Percentiles rank a stretch among this genome's conserved stretches.
These are phyloP conservation scores for Euphorbia peplus DNA, from an alignment of 345 rosid species.

Conservation along the genomic window DNA sequence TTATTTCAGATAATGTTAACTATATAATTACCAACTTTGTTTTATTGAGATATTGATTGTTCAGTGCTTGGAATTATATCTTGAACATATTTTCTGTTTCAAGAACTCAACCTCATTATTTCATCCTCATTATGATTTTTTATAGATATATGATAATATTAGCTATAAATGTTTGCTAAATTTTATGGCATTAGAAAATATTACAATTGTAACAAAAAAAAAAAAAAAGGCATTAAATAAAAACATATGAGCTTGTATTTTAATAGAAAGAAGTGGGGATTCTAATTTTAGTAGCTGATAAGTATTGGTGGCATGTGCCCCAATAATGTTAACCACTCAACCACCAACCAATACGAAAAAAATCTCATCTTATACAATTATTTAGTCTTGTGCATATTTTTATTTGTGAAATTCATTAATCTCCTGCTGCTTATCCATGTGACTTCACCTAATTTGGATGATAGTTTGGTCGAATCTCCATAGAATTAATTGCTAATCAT, in stretches of 20 bases:
- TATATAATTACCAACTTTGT: too few species aligned
- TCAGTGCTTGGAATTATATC: too few species aligned
- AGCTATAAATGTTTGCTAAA: too few species aligned
- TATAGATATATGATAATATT: too few species aligned
- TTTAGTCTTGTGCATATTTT: background rate
- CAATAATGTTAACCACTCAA: conserved; percentile 38
- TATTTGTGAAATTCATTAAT: background rate
- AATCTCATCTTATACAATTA: conserved; percentile 12
- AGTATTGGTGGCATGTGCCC: conserved; percentile 35
- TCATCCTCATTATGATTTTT: too few species aligned
- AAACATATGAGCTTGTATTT: background rate
- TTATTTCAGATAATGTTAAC: too few species aligned
- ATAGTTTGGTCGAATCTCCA: conserved; percentile 24
- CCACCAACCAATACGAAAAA: conserved; percentile 28
- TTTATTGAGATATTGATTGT: too few species aligned
- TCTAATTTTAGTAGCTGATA: conserved; percentile 8
- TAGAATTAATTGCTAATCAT: conserved; percentile 16
- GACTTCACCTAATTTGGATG: conserved; percentile 20
- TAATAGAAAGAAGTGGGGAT: conserved; percentile 6
- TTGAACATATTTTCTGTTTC: too few species aligned
- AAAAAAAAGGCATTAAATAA: too few species aligned
- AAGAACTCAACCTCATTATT: too few species aligned
- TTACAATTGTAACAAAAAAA: too few species aligned
- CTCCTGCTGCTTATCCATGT: conserved; percentile 23
- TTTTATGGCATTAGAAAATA: too few species aligned